phyloP scores from a whole-genome alignment of 2,329 filamentous ascomycete species.

The Acrocalymma vagum region DNA sequence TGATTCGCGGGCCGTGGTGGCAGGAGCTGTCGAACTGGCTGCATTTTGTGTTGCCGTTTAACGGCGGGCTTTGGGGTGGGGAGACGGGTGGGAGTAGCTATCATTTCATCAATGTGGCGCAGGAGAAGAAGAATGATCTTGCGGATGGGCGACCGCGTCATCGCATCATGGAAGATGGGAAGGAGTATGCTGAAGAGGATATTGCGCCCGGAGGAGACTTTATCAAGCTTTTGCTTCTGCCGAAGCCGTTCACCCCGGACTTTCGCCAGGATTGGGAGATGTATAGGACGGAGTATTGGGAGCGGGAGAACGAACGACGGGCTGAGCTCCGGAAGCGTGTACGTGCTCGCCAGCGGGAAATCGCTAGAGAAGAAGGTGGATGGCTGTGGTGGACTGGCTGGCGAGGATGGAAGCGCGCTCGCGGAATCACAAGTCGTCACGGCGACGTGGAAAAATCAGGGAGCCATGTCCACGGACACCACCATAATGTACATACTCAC shows the following conservation, averaged over 20 bases:
- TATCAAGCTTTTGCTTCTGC: constrained; percentile 86
- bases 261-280: constrained; percentile 98
- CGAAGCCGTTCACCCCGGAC: constrained; percentile 93
- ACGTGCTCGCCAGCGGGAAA: constrained; percentile 71
- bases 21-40: constrained; percentile 77
- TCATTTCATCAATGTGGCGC: constrained; percentile 74
- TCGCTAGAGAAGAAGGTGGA: constrained; percentile 73
- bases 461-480: constrained; percentile 16
- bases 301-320: constrained; percentile 91
- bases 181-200: constrained; percentile 80
- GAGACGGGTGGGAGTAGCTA: constrained; percentile 72
- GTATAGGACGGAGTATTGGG: constrained; percentile 95
- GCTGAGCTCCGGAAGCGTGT: constrained; percentile 76
- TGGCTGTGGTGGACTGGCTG: constrained; percentile 91
- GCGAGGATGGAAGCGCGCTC: constrained; percentile 58
- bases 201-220: constrained; percentile 89
- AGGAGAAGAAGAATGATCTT: constrained; percentile 41
- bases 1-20: constrained; percentile 84
- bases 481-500: constrained; percentile 16
- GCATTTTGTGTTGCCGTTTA: constrained; percentile 80
- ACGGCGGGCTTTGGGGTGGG: constrained; percentile 48
- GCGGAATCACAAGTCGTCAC: constrained; percentile 32
- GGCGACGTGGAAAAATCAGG: constrained; percentile 43
- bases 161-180: constrained; percentile 65
- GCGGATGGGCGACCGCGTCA: constrained; percentile 33